phyloP scores from a whole-genome alignment of 805 yeast species.

The Starmerella kuoi region DNA sequence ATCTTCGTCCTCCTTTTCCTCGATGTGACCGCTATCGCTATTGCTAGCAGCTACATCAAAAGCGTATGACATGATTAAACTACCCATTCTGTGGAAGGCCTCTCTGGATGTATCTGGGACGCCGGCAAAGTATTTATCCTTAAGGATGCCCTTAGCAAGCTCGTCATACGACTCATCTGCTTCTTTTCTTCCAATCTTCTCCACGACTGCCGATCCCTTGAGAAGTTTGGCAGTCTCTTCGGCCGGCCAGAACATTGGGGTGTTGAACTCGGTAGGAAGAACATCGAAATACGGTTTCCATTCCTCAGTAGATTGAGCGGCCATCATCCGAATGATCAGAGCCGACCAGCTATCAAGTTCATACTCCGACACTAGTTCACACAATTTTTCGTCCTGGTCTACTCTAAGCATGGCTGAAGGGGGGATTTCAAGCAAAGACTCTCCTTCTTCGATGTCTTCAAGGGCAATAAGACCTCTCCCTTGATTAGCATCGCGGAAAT shows the following conservation, averaged over 20 bases:
- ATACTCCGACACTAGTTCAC: slow-evolving; percentile 21
- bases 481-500: slow-evolving; percentile 45
- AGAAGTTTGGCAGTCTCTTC: slow-evolving; percentile 42
- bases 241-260: slow-evolving; percentile 69
- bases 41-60: slow-evolving; percentile 45
- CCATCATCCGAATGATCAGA: slow-evolving; percentile 53
- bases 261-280: slow-evolving; percentile 51
- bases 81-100: slow-evolving; percentile 60
- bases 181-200: slow-evolving; percentile 56
- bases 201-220: slow-evolving; percentile 57
- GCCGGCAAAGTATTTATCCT: slow-evolving; percentile 18
- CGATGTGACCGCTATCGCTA: slow-evolving; percentile 28
- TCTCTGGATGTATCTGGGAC: slow-evolving; percentile 35
- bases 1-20: slow-evolving; percentile 26
- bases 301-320: slow-evolving; percentile 43
- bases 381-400: slow-evolving; percentile 32
- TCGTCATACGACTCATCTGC: slow-evolving; percentile 50
- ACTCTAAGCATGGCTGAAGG: slow-evolving; percentile 44
- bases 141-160: slow-evolving; percentile 35
- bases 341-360: slow-evolving; percentile 61
- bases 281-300: slow-evolving; percentile 67
- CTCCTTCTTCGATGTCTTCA: slow-evolving; percentile 48
- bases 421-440: slow-evolving; percentile 59
- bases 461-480: slow-evolving; percentile 70
- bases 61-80: slow-evolving; percentile 76